phyloP scores from a whole-genome alignment of 495 filamentous ascomycete species.

The Hypoxylon trugodes region DNA sequence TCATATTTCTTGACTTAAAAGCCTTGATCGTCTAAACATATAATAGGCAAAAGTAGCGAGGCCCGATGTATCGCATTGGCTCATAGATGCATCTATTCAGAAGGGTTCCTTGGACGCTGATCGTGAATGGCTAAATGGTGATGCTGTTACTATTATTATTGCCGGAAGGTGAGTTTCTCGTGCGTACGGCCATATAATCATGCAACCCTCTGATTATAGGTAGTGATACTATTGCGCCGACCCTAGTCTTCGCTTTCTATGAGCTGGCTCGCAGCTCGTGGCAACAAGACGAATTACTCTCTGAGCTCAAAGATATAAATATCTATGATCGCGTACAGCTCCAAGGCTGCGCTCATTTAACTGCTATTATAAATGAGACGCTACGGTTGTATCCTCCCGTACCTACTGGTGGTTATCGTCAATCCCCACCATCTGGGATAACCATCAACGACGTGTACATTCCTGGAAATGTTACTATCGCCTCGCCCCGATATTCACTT shows the following conservation, averaged over 20 bases:
- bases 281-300: conserved; percentile 44
- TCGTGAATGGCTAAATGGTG: conserved; percentile 43
- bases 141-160: conserved; percentile 49
- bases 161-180: conserved; percentile 51
- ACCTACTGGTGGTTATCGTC: conserved; percentile 46
- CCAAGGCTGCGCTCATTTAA: conserved; percentile 44
- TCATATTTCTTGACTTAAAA: neutral
- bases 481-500: conserved; percentile 44
- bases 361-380: conserved; percentile 62
- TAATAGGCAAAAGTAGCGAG: conserved; percentile 37
- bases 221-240: conserved; percentile 50
- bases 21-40: conserved; percentile 9
- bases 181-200: neutral
- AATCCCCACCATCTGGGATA: conserved; percentile 55
- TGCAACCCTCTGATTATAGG: conserved; percentile 25
- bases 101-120: conserved; percentile 37
- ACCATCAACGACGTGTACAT: conserved; percentile 53
- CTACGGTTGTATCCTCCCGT: conserved; percentile 59
- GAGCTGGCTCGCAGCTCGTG: conserved; percentile 48
- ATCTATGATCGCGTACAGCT: conserved; percentile 28
- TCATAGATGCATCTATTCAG: conserved; percentile 46
- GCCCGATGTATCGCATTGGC: conserved; percentile 44
- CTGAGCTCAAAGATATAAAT: conserved; percentile 40
- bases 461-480: conserved; percentile 51
- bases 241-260: conserved; percentile 53